Conservation (phyloP, 2,329 filamentous ascomycete genomes). For the Parasarocladium wereldwijsianum region DNA sequence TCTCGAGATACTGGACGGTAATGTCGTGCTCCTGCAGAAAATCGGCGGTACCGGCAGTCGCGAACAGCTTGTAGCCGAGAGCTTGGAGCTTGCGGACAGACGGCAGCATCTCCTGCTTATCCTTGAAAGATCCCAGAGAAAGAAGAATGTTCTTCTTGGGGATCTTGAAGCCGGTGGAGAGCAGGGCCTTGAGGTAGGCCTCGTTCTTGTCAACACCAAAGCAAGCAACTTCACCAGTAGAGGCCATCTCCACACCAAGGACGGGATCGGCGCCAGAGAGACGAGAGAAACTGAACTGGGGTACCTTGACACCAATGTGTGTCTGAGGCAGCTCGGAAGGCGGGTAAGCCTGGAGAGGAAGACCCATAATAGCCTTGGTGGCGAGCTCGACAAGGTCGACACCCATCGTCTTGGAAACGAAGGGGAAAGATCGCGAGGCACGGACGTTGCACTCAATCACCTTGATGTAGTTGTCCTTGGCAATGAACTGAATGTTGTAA, state of each 20-base stretch:
- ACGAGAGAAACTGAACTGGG: slow-evolving; percentile 97
- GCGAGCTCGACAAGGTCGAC: slow-evolving; percentile 97
- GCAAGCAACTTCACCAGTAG: slow-evolving; percentile 92
- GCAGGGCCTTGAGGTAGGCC: slow-evolving; percentile 88
- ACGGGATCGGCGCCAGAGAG: slow-evolving; percentile 93
- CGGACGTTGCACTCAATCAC: slow-evolving; percentile 98
- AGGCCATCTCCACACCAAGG: slow-evolving; percentile 96
- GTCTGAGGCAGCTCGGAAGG: slow-evolving; percentile 58
- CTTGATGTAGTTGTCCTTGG: slow-evolving; percentile 99
- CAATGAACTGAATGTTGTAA: slow-evolving; percentile 99
- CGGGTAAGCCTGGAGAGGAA: slow-evolving; percentile 73
- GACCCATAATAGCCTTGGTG: slow-evolving; percentile 85
- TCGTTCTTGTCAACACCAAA: slow-evolving; percentile 95
- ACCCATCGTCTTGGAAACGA: slow-evolving; percentile 97
- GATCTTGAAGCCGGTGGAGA: slow-evolving; percentile 92
- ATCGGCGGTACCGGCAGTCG: slow-evolving; percentile 90
- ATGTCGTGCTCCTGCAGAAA: slow-evolving; percentile 90
- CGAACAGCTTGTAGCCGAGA: slow-evolving; percentile 89
- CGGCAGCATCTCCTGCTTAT: slow-evolving; percentile 94
- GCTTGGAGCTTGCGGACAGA: slow-evolving; percentile 80
- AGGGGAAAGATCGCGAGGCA: slow-evolving; percentile 91
- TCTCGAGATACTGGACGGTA: slow-evolving; percentile 84
- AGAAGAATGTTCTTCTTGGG: slow-evolving; percentile 91
- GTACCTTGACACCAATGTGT: slow-evolving; percentile 93
- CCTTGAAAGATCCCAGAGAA: slow-evolving; percentile 93